These are phyloP conservation scores for Macrolepiota dolichaula DNA, from an alignment of 768 basidiomycete species.

Conservation along the genomic window DNA sequence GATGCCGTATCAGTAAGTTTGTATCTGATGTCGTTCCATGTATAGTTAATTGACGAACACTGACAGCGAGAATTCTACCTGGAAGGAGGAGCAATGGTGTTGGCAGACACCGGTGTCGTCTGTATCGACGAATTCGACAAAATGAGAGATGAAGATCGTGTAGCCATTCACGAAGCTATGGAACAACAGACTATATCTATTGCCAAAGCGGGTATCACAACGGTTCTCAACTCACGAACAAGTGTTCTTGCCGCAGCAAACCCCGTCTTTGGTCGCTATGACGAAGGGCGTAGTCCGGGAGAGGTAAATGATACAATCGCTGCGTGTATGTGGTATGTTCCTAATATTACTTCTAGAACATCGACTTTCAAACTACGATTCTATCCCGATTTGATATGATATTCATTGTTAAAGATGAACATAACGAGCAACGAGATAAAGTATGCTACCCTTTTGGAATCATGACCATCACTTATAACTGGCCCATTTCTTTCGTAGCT, in stretches of 20 bases:
- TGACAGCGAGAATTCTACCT: slow-evolving; percentile 93
- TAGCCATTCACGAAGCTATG: slow-evolving; percentile 99
- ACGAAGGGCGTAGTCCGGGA: slow-evolving; percentile 93
- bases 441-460: slow-evolving; percentile 36
- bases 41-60: slow-evolving; percentile 4
- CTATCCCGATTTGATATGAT: slow-evolving; percentile 99
- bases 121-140: slow-evolving; percentile 99
- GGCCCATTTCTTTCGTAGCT: slow-evolving; percentile 45
- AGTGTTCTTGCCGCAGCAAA: slow-evolving; percentile 97
- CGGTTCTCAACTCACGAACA: slow-evolving; percentile 92
- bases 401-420: slow-evolving; percentile 97
- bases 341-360: slow-evolving; percentile 52
- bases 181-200: slow-evolving; percentile 99
- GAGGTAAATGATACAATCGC: slow-evolving; percentile 52
- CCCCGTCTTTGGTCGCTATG: slow-evolving; percentile 96
- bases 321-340: background rate
- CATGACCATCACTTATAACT: background rate
- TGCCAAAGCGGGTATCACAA: slow-evolving; percentile 98
- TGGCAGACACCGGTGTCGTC: slow-evolving; percentile 96
- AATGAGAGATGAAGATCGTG: slow-evolving; percentile 98
- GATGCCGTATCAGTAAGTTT: slow-evolving; percentile 79
- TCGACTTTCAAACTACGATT: slow-evolving; percentile 97
- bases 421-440: slow-evolving; percentile 90
- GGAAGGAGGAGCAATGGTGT: slow-evolving; percentile 98
- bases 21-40: background rate